Percentiles rank a stretch among this genome's conserved stretches.
Evolutionary conservation across 148 eudicot species (phyloP).

Genomic region (Vaccinium macrocarpon): DNA sequence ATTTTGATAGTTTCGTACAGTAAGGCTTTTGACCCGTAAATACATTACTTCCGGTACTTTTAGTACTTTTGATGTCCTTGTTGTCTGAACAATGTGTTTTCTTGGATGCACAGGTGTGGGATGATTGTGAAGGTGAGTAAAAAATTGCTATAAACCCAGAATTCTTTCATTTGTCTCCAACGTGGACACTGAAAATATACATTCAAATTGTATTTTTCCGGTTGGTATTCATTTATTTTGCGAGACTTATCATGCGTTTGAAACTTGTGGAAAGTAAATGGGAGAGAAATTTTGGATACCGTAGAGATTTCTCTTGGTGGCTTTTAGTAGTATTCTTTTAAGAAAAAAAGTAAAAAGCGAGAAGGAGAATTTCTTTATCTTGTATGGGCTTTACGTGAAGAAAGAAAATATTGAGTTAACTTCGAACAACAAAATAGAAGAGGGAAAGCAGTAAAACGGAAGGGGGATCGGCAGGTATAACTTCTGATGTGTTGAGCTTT

Average conservation of each 20-base stretch:
- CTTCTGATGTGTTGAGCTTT: neutral
- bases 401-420: neutral
- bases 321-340: neutral
- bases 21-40: constrained; percentile 1
- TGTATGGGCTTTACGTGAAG: neutral
- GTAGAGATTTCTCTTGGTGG: neutral
- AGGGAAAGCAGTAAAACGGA: neutral
- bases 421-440: neutral
- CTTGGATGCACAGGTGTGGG: neutral
- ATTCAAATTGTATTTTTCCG: neutral
- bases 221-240: neutral
- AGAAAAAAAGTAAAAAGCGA: too few species aligned
- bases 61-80: neutral
- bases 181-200: neutral
- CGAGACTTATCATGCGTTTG: neutral
- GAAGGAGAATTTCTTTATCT: neutral
- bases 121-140: constrained; percentile 8
- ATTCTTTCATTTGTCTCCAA: neutral
- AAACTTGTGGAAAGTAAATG: neutral
- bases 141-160: neutral
- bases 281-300: neutral
- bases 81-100: neutral
- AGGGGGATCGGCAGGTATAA: neutral
- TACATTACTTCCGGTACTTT: neutral
- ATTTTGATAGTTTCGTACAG: constrained; percentile 74